Evolutionary conservation across 2,329 filamentous ascomycete genomes (phyloP), one percentile per base, ranked within the genome.

Genomic region (Dactylella cylindrospora): DNA sequence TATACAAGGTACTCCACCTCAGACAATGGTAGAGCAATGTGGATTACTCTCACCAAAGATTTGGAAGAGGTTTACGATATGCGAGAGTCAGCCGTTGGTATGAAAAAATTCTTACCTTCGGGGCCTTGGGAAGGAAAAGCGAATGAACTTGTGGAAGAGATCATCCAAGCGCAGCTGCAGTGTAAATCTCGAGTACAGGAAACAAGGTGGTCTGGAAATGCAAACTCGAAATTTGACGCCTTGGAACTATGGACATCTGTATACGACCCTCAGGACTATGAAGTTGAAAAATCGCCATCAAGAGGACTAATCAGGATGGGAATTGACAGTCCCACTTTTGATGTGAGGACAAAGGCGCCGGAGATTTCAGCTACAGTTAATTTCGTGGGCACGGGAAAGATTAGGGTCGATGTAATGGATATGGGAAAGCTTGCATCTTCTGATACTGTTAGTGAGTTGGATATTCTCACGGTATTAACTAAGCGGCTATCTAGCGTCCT

Each of bases 141-240:
- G 1, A 76, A 78, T 13, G 87, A 85, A 62, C 84, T 88, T 73
- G 83, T 83, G 22, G 91, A 97, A 73, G 93, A 97, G 66, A 78
- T 96, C 9, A 82, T 84, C 40, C 94, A 91, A 74, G 90, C 90
- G 6, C 83, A 85, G 66, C 83, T 96, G 10, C 91, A 96, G 73
- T 86, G 84, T 3, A 64, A 64, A 20, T 44, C 17, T 10, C 25
- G 52, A 20, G 13, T 64, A 4, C 52, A 55, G 17, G 59, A 64
- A 40, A 55, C 41, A 10, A 49, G 59, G 35, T 57, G 50, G 59
- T 57, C 59, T 3, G 52, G 52, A 15, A 54, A 64, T 17, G 52
- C 49, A 9, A 54, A 62, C 19, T 62, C 57, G n/a, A 62, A 62
- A 35, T 62, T 62, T n/a, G 57, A 62, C 19, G 41, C 51, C 7